Evolutionary conservation across 345 rosid species (phyloP), one percentile per base, ranked within the genome.

Genomic region (Populus pruinosa): DNA sequence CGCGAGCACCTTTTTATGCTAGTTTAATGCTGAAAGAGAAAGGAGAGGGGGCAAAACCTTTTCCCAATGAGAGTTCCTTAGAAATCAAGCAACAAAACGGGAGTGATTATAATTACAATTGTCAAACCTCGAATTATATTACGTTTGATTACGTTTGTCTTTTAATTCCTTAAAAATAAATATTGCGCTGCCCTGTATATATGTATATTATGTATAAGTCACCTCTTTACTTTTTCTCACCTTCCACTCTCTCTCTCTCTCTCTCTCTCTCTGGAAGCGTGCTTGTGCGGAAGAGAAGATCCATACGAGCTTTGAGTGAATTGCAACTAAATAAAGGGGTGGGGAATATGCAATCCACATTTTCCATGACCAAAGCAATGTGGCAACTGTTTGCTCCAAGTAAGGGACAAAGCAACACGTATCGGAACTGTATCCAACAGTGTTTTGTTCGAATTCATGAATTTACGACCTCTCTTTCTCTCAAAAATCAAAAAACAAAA

Each of bases 61-160:
- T 81, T 80, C 77, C 67, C 83, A 87, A 86, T 89, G 83, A 85
- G 66, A 78, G 80, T 78, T 75, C 67, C 93, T 90, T 90, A 71
- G 83, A 90, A 78, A 78, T 78, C 81, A 90, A 90, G 91, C 78
- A 78, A 85, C 82, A 56, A 66, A 72, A 82, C 62, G 25, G 25
- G 72, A 63, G 49, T 75, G 64, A 82, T 78, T 75, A 78, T 65
- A 69, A 41, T 53, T 69, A 61, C 61, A 74, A 77, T 74, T 85
- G 63, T 84, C 86, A 84, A 85, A 82, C 70, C 73, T 69, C 33
- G 76, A 87, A 84, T 85, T 78, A 85, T 87, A 74, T 56, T 35
- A 65, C 39, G 76, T 69, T 82, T 81, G 87, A 88, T 84, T 78
- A 71, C 77, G 82, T 38, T 86, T 74, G 65, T 78, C 50, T 53